Evolutionary conservation across 139 green algal genomes (phyloP), one percentile per base, ranked within the genome.

Genomic region (Chlorella sp.): DNA sequence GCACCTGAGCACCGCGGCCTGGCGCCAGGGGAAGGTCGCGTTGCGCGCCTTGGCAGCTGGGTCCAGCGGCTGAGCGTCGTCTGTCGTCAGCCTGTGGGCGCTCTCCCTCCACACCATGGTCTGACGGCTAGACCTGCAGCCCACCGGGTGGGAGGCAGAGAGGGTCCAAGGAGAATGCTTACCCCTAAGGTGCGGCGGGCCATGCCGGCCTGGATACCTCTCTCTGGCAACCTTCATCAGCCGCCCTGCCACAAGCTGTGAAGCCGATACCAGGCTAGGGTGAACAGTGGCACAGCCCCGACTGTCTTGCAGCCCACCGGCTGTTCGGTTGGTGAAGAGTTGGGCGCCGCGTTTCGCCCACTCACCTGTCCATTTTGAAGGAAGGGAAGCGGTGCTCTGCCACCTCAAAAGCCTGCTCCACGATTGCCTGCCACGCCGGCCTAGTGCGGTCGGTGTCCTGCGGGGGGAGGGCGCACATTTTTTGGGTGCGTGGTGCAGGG

Each of bases 1-100:
- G 48, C 68, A 76, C 71, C 76, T 57, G 30, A 82, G 76, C 76
- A 82, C 76, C 21, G 36, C 76, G 40, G 40, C 76, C 76, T 82
- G 36, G 18, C 37, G 37, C 19, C 39, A 82, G 1, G 76, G 76
- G 76, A 57, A 82, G 76, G 21, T 9, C 37, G 57, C 37, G 5
- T 39, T 28, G 3, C 30, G 18, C 1, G 34, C 76, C 3, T n/a
- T 34, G 71, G 76, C 76, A 22, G 30, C 76, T 18, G 76, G 76
- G 76, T 82, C 76, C 37, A 82, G 37, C 21, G 76, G 76, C 36
- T 57, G 76, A 9, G 36, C 76, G 37, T 82, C 34, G 4, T 82
- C 21, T 22, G 76, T 82, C 36, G 76, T 82, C 36, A 82, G 37
- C 19, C 36, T 15, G 11, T 48, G 76, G 18, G 39, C 76, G 21